Evolutionary conservation across 2,329 filamentous ascomycete species (phyloP).

Genomic region (Ceratocystis cacaofunesta): DNA sequence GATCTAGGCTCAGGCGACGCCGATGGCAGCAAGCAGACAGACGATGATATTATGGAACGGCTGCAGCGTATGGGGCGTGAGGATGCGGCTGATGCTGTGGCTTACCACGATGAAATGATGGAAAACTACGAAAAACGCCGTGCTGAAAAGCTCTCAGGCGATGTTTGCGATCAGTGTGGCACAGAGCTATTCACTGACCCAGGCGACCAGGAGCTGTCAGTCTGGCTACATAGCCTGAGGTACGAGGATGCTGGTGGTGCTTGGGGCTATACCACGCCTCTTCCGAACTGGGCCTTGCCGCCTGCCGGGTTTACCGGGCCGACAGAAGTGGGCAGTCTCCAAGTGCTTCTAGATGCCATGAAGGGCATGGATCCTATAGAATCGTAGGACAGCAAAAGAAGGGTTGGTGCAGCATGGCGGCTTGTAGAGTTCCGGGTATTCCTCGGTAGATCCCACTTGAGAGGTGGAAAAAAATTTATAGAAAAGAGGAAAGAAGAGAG

Average conservation of each 20-base stretch:
- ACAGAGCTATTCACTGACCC: slow-evolving; percentile 91
- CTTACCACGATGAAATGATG: slow-evolving; percentile 89
- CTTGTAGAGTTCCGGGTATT: background rate
- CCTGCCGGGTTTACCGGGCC: slow-evolving; percentile 59
- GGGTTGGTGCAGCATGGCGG: background rate
- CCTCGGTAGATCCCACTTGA: background rate
- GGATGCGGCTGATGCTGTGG: slow-evolving; percentile 76
- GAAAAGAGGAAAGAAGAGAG: background rate
- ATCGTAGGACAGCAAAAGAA: background rate
- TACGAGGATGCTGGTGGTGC: slow-evolving; percentile 71
- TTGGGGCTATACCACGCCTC: slow-evolving; percentile 75
- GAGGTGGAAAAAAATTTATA: background rate
- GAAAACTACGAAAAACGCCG: slow-evolving; percentile 78
- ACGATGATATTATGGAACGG: slow-evolving; percentile 78
- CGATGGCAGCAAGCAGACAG: slow-evolving; percentile 54
- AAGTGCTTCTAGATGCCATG: slow-evolving; percentile 43
- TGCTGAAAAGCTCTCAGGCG: slow-evolving; percentile 84
- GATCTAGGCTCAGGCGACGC: slow-evolving; percentile 54
- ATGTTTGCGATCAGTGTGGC: slow-evolving; percentile 64
- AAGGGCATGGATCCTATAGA: slow-evolving; percentile 26
- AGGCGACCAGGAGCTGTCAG: slow-evolving; percentile 72
- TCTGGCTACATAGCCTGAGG: slow-evolving; percentile 83
- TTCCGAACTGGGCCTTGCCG: slow-evolving; percentile 78
- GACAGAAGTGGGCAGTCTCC: slow-evolving; percentile 47
- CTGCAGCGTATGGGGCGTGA: slow-evolving; percentile 86